These are phyloP conservation scores for Hygrophorus pudorinus DNA, from an alignment of 768 basidiomycete species.

Conservation along the genomic window DNA sequence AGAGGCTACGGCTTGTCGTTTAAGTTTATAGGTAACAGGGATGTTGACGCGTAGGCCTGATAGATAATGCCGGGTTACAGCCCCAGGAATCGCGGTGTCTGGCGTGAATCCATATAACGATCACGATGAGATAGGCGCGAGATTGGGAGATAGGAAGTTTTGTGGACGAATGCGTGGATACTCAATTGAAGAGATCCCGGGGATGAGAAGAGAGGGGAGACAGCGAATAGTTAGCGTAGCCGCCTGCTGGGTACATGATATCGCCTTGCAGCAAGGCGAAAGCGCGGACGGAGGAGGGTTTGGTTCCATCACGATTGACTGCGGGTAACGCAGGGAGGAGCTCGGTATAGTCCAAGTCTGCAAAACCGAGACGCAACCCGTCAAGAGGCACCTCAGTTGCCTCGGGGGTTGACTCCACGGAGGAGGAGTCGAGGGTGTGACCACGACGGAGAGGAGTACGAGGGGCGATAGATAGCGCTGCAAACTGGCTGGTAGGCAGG, in stretches of 20 bases:
- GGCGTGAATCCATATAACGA: too few relatives aligned
- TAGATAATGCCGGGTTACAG: not conserved
- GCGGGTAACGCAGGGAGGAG: constrained; percentile 20
- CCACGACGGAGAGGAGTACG: constrained; percentile 34
- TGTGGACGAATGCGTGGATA: not conserved
- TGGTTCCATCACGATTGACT: constrained; percentile 20
- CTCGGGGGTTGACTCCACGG: constrained; percentile 51
- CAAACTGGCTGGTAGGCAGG: constrained; percentile 35
- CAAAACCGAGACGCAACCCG: constrained; percentile 25
- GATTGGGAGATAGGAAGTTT: not conserved
- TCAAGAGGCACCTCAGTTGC: constrained; percentile 27
- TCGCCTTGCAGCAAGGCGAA: constrained; percentile 26
- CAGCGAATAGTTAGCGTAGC: constrained; percentile 24
- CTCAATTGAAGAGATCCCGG: constrained; percentile 41
- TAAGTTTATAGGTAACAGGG: constrained; percentile 13
- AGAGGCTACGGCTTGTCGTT: constrained; percentile 14
- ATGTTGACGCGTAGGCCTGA: not conserved
- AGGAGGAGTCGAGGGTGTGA: constrained; percentile 34
- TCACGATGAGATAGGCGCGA: too few relatives aligned
- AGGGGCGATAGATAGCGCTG: constrained; percentile 47
- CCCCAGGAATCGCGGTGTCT: too few relatives aligned
- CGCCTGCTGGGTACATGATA: constrained; percentile 11
- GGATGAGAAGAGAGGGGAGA: constrained; percentile 31
- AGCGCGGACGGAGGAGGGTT: constrained; percentile 28
- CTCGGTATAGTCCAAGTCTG: constrained; percentile 27